Conservation (phyloP, 306 rosid genomes). For the Lathyrus oleraceus region DNA sequence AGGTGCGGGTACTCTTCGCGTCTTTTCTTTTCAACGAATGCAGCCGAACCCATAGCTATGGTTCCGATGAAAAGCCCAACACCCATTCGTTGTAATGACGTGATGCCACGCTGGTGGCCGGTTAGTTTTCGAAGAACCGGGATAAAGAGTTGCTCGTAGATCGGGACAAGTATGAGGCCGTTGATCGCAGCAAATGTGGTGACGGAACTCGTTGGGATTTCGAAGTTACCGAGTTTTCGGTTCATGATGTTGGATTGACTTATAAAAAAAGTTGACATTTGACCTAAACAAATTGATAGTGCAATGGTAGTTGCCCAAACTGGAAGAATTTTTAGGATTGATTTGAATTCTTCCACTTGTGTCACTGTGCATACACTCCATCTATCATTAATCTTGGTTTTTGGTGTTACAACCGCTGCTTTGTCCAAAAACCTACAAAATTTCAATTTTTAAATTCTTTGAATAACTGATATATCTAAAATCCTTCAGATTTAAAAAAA, state of each 20-base stretch:
- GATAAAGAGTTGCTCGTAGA: constrained; percentile 54
- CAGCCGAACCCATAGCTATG: constrained; percentile 52
- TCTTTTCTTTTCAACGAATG: constrained; percentile 49
- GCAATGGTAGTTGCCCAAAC: constrained; percentile 58
- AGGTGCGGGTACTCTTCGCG: constrained; percentile 27
- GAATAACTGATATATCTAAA: too few species aligned
- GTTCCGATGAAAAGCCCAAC: constrained; percentile 55
- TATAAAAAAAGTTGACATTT: constrained; percentile 60
- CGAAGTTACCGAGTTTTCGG: constrained; percentile 45
- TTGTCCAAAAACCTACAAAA: constrained; percentile 56
- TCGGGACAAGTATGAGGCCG: constrained; percentile 53
- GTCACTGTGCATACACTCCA: constrained; percentile 61
- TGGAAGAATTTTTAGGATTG: constrained; percentile 51
- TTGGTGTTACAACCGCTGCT: constrained; percentile 46
- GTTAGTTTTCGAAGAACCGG: constrained; percentile 48
- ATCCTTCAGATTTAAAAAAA: too few species aligned
- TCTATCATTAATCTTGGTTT: constrained; percentile 26
- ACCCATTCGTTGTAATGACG: constrained; percentile 61
- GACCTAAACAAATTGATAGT: constrained; percentile 52
- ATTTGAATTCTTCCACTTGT: constrained; percentile 64
- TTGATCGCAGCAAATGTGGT: constrained; percentile 49
- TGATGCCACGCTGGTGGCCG: constrained; percentile 65
- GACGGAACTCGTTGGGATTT: constrained; percentile 57
- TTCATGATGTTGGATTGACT: constrained; percentile 53
- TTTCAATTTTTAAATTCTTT: too few species aligned